A percentile compares a stretch with the other conserved stretches of the same genome.
Evolutionary conservation across 2,329 filamentous ascomycete species (phyloP).

Genomic region (Cytospora paraplurivora): DNA sequence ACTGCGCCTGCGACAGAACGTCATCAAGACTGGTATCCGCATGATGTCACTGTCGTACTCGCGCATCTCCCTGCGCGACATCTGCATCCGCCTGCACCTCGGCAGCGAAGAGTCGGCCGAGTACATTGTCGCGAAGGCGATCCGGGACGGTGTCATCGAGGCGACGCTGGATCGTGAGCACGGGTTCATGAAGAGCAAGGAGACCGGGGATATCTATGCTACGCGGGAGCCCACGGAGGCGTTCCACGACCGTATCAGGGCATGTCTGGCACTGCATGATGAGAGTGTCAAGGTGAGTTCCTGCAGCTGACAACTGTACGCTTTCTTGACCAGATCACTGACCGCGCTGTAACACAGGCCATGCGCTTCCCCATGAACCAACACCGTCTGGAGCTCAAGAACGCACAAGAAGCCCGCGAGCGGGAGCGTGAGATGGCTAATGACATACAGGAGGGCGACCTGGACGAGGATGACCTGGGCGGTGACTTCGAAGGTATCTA

Average conservation of each 20-base stretch:
- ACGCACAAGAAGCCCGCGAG: conserved; percentile 96
- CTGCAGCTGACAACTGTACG: not conserved
- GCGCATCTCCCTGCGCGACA: conserved; percentile 93
- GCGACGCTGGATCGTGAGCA: conserved; percentile 90
- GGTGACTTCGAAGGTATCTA: conserved; percentile 97
- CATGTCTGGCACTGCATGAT: conserved; percentile 88
- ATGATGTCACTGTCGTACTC: conserved; percentile 99
- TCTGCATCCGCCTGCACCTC: conserved; percentile 90
- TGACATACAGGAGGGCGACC: conserved; percentile 96
- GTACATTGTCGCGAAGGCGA: conserved; percentile 99
- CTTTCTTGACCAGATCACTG: conserved; percentile 9
- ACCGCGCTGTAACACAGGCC: conserved; percentile 56
- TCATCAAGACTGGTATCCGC: conserved; percentile 98
- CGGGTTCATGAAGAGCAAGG: conserved; percentile 98
- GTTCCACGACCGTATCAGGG: conserved; percentile 94
- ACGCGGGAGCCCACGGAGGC: conserved; percentile 94
- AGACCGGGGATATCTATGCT: conserved; percentile 92
- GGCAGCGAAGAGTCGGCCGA: conserved; percentile 97
- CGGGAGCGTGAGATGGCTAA: conserved; percentile 96
- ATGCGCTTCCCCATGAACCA: conserved; percentile 99
- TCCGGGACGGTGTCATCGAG: conserved; percentile 95
- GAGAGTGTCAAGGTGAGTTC: conserved; percentile 89
- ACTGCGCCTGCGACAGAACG: conserved; percentile 91
- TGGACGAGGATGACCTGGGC: conserved; percentile 94
- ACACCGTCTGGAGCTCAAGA: conserved; percentile 94